Base-by-base conservation (phyloP, 768 basidiomycete genomes). In the Agaricus blazei region DNA sequence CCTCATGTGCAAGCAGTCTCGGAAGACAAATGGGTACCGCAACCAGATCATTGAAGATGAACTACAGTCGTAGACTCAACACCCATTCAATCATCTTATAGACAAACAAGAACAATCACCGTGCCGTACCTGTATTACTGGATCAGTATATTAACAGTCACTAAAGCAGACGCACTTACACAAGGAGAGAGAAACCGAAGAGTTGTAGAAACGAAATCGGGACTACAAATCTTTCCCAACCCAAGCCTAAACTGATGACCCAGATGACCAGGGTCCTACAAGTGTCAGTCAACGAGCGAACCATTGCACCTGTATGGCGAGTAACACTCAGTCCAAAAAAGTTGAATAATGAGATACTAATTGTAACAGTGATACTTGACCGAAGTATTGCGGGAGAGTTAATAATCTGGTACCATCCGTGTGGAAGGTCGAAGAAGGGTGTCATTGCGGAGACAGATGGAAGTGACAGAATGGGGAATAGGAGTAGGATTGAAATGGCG, bases 191-290 rank as follows among this genome's bases (percentile, higher is more conserved):
- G 69, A 99, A 99, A 3, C 93, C 93, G 19, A 79, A 62, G 52
- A 96, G 81, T 69, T 96, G 93, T 11, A 95, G 67, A 51, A 93
- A 65, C 1, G 90, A 90, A 59, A 88, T 82, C 5, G 93, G 93
- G 72, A 83, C 90, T 24, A 90, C 62, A 34, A 98, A 75, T 57
- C 75, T 78, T 71, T 98, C 95, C 95, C 95, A 98, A 3, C 95
- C 93, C 26, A 97, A 72, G 1, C 79, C 84, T 50, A 97, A 77
- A 65, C 90, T 93, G 64, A 99, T 75, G 60, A 95, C 72, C 97
- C 97, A 99, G 67, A 99, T 98, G n/a, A 82, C 82, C 51, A 98
- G 77, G 1, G 97, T 98, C 63, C 97, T 81, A 73, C 93, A 97
- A 5, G 94, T 95, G 69, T 99, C 97, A 37, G 93, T 90, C 55